phyloP scores from a whole-genome alignment of 164 flowering plant species.

The Tetrastigma voinierianum region DNA sequence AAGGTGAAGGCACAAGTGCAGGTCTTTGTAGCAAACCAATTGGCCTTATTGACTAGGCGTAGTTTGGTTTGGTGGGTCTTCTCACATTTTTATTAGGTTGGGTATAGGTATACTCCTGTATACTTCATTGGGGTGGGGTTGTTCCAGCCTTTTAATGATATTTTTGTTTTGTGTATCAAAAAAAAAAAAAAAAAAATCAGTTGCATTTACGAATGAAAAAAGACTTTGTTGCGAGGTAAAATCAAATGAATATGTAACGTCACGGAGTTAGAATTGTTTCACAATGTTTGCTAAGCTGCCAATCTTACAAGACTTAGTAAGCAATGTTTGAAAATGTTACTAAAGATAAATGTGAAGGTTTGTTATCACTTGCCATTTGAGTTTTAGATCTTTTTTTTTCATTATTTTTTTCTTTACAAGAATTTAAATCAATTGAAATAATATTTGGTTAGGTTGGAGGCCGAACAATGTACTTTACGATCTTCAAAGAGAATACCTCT shows the following conservation, averaged over 20 bases:
- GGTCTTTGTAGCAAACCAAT: no score
- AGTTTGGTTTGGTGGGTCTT: no score
- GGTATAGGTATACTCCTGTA: no score
- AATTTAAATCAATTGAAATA: neutral
- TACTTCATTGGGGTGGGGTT: no score
- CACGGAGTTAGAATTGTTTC: slow-evolving; percentile 70
- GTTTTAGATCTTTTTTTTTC: neutral
- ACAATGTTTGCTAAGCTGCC: slow-evolving; percentile 58
- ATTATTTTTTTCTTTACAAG: neutral
- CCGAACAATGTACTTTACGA: slow-evolving; percentile 44
- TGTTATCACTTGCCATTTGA: neutral
- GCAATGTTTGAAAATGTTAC: slow-evolving; percentile 56
- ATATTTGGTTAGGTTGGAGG: slow-evolving; percentile 37
- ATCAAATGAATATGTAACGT: slow-evolving; percentile 63
- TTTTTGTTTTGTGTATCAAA: no score
- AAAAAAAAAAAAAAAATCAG: no score
- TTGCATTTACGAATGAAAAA: neutral
- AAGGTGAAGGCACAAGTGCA: no score
- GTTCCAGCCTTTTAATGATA: no score
- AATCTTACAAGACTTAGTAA: slow-evolving; percentile 28
- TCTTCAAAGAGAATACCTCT: slow-evolving; percentile 30
- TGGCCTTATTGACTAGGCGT: no score
- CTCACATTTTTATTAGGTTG: no score
- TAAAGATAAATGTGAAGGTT: slow-evolving; percentile 73
- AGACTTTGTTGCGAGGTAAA: slow-evolving; percentile 34